Percentiles rank a stretch among this genome's conserved stretches.
Conservation (phyloP, 2,329 filamentous ascomycete genomes). For the Paecilomyces dactylethromorphus region DNA sequence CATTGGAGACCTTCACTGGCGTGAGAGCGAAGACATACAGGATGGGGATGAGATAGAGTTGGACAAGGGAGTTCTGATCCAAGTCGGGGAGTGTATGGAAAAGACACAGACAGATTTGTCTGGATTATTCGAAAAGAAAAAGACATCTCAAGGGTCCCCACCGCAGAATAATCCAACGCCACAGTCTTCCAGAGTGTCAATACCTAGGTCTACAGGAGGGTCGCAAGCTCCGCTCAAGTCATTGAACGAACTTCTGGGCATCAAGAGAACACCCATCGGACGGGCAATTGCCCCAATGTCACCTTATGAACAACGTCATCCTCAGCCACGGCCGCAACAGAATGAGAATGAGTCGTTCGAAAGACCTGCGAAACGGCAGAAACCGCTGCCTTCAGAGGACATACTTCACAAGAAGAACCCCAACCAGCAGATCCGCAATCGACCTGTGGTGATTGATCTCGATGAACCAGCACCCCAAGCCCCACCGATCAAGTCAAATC, state of each 20-base stretch:
- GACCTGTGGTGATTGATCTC: conserved; percentile 3
- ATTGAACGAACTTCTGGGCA: conserved; percentile 59
- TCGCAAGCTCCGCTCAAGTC: conserved; percentile 50
- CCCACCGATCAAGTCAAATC: neutral
- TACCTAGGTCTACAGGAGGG: conserved; percentile 14
- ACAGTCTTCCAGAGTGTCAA: conserved; percentile 37
- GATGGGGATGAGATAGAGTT: conserved; percentile 78
- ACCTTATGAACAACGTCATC: conserved; percentile 51
- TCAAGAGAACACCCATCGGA: conserved; percentile 57
- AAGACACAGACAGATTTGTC: conserved; percentile 70
- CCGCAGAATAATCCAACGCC: conserved; percentile 23
- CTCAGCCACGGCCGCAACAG: conserved; percentile 7
- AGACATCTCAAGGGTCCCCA: conserved; percentile 27
- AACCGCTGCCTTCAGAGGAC: conserved; percentile 12
- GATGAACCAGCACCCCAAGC: neutral
- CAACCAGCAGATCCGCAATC: conserved; percentile 3
- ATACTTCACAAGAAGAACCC: conserved; percentile 3
- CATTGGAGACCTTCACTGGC: conserved; percentile 80
- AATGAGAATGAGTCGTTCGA: conserved; percentile 10
- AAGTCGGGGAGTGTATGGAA: conserved; percentile 71
- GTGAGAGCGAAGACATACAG: conserved; percentile 58
- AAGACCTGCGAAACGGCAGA: conserved; percentile 28
- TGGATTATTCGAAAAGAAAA: conserved; percentile 65
- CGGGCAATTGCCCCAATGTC: conserved; percentile 56
- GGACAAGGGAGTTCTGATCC: conserved; percentile 70